A percentile compares a stretch with the other conserved stretches of the same genome.
phyloP scores from a whole-genome alignment of 2,329 filamentous ascomycete species.

The Fusarium guadeloupense region DNA sequence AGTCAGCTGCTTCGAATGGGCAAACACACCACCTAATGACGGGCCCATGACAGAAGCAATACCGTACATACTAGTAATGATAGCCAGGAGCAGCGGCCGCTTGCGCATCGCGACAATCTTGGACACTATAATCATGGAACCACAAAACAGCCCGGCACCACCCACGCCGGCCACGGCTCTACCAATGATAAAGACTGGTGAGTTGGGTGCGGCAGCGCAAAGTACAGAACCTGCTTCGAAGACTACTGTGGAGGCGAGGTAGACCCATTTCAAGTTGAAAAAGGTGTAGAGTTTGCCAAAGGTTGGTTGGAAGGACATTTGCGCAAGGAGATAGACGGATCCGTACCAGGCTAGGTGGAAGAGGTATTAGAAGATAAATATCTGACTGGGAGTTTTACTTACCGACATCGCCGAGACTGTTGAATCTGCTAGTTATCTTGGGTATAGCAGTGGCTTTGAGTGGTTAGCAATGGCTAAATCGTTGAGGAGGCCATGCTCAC shows the following conservation, averaged over 20 bases:
- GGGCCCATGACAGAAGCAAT: conserved; percentile 32
- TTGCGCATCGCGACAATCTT: conserved; percentile 28
- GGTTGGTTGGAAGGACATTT: conserved; percentile 39
- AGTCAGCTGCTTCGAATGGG: conserved; percentile 28
- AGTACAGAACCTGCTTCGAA: conserved; percentile 44
- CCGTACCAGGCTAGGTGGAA: conserved; percentile 46
- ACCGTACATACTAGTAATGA: conserved; percentile 38
- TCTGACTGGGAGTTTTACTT: background rate
- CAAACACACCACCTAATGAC: conserved; percentile 33
- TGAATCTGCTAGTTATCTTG: conserved; percentile 43
- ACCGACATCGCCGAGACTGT: conserved; percentile 47
- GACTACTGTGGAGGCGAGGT: conserved; percentile 31
- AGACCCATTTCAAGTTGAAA: conserved; percentile 47
- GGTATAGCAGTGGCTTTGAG: conserved; percentile 39
- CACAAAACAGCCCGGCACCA: conserved; percentile 27
- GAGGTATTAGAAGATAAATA: rapidly evolving
- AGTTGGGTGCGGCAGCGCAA: conserved; percentile 44
- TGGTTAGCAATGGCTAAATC: background rate
- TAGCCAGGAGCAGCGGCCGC: conserved; percentile 19
- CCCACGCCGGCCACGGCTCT: conserved; percentile 51
- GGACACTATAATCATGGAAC: conserved; percentile 21
- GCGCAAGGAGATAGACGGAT: conserved; percentile 41
- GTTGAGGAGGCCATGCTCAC: background rate
- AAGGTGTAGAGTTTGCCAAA: conserved; percentile 48
- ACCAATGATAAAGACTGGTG: conserved; percentile 50